Conservation (phyloP, 139 green algal genomes). For the Choricystis sp. region DNA sequence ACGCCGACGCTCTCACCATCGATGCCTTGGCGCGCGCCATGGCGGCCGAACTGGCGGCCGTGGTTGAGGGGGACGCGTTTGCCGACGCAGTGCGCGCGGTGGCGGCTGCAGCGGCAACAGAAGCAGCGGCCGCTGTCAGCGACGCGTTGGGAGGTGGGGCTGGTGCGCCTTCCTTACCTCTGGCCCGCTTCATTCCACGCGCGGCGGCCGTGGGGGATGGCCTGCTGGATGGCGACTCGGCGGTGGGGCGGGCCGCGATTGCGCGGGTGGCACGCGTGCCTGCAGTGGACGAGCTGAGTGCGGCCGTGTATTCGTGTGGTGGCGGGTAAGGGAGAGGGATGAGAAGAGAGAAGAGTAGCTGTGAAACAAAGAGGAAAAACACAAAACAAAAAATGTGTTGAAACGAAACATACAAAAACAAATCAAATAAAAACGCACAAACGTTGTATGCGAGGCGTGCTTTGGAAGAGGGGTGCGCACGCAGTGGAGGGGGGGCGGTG, state of each 20-base stretch:
- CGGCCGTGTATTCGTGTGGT: neutral
- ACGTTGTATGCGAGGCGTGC: too few species aligned
- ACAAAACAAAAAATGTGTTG: neutral
- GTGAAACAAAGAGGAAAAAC: constrained; percentile 3
- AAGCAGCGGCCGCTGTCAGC: neutral
- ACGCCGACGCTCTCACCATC: too few species aligned
- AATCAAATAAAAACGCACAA: too few species aligned
- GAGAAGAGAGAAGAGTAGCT: constrained; percentile 1
- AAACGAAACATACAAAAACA: too few species aligned
- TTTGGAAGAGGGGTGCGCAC: too few species aligned
- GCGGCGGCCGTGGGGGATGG: neutral
- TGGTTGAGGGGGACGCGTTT: neutral
- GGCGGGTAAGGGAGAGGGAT: neutral
- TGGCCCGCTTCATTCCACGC: neutral
- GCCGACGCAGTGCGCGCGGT: too few species aligned
- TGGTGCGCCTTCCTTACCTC: neutral
- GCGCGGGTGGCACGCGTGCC: neutral
- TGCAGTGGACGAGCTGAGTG: neutral
- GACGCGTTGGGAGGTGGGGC: neutral
- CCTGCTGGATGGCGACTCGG: neutral
- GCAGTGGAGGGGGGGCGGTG: too few species aligned
- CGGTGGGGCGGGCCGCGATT: neutral
- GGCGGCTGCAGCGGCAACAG: too few species aligned
- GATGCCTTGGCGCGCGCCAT: neutral
- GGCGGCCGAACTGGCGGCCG: neutral